Evolutionary conservation across 2,329 filamentous ascomycete species (phyloP).

Genomic region (Teratosphaeriaceae sp.): DNA sequence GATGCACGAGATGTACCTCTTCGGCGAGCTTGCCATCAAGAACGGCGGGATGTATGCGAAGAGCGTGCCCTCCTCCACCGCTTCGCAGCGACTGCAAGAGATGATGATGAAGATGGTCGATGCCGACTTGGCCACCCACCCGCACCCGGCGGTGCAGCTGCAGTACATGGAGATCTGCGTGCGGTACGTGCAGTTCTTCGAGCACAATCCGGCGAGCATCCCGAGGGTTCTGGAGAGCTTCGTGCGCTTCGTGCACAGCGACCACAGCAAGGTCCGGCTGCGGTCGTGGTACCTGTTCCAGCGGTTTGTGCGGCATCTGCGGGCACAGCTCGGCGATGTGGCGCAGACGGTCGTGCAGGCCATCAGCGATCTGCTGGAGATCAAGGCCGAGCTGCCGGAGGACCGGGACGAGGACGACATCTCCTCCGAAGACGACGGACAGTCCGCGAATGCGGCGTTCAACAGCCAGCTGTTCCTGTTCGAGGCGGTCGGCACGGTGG

Average conservation of each 20-base stretch:
- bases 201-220: slow-evolving; percentile 73
- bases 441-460: slow-evolving; percentile 85
- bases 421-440: slow-evolving; percentile 87
- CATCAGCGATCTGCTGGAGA: slow-evolving; percentile 77
- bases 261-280: slow-evolving; percentile 77
- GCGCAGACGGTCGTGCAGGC: slow-evolving; percentile 89
- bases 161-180: slow-evolving; percentile 99
- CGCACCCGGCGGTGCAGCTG: slow-evolving; percentile 84
- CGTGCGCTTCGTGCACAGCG: slow-evolving; percentile 81
- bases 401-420: slow-evolving; percentile 81
- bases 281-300: slow-evolving; percentile 97
- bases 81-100: slow-evolving; percentile 72
- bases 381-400: slow-evolving; percentile 80
- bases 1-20: slow-evolving; percentile 89
- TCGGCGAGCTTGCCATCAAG: slow-evolving; percentile 88
- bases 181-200: slow-evolving; percentile 88
- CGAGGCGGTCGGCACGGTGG: slow-evolving; percentile 88
- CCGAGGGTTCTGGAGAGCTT: slow-evolving; percentile 86
- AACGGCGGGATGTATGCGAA: slow-evolving; percentile 83
- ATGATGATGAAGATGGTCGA: slow-evolving; percentile 98
- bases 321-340: slow-evolving; percentile 76
- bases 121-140: slow-evolving; percentile 77
- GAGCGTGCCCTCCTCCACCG: slow-evolving; percentile 69
- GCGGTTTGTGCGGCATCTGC: slow-evolving; percentile 81
- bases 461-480: slow-evolving; percentile 88